Percentiles rank a stretch among this genome's conserved stretches.
Conservation (phyloP, 2,329 filamentous ascomycete species). For the Paracamarosporium sp. region DNA sequence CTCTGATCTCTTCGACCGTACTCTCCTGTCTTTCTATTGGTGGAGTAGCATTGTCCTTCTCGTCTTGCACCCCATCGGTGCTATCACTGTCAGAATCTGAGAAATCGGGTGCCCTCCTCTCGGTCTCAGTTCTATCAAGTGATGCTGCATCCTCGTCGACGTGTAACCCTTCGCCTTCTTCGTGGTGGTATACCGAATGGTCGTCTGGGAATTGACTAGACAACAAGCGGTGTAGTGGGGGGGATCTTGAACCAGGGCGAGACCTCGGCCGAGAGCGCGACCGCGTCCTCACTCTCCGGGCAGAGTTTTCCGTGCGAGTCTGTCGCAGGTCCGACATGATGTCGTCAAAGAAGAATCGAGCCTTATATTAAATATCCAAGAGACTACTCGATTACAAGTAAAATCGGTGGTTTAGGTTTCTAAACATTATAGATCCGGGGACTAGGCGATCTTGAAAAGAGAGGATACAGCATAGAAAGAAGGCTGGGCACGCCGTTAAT, state of each 20-base stretch:
- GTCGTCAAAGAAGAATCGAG: neutral
- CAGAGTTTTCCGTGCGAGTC: slow-evolving; percentile 11
- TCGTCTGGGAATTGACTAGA: slow-evolving; percentile 43
- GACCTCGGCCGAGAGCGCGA: slow-evolving; percentile 30
- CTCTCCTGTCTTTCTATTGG: slow-evolving; percentile 14
- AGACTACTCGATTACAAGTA: neutral
- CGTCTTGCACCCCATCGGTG: slow-evolving; percentile 13
- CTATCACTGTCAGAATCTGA: slow-evolving; percentile 18
- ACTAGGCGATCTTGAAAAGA: neutral
- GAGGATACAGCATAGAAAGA: neutral
- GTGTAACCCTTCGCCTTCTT: slow-evolving; percentile 34
- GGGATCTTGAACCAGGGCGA: slow-evolving; percentile 18
- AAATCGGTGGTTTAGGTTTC: neutral
- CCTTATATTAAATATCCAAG: neutral
- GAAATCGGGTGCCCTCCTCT: slow-evolving; percentile 22
- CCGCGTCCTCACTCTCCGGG: slow-evolving; percentile 22
- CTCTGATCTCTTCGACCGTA: slow-evolving; percentile 34
- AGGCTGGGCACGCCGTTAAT: neutral
- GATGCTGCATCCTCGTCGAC: slow-evolving; percentile 28
- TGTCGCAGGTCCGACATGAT: slow-evolving; percentile 18
- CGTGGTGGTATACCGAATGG: slow-evolving; percentile 42
- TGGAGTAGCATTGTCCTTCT: slow-evolving; percentile 22
- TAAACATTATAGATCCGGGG: neutral
- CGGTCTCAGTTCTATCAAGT: slow-evolving; percentile 32
- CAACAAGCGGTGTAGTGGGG: slow-evolving; percentile 32